Conservation (phyloP, 768 basidiomycete genomes). For the Serendipita sp. region DNA sequence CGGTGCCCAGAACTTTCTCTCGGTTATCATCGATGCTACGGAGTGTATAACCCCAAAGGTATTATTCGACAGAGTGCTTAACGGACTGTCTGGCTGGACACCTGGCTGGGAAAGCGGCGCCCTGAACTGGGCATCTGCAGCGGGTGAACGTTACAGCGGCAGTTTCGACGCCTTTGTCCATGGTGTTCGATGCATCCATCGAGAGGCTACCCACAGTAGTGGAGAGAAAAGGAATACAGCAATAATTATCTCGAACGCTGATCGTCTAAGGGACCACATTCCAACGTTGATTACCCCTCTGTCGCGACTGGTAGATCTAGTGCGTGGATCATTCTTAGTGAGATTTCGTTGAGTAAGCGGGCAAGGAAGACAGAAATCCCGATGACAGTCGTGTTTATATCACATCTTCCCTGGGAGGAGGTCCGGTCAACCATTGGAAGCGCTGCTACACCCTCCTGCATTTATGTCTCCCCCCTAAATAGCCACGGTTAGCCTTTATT, state of each 20-base stretch:
- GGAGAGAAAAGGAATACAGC: conserved; percentile 30
- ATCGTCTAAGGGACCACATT: conserved; percentile 43
- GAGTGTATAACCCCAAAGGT: conserved; percentile 46
- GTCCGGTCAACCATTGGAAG: conserved; percentile 54
- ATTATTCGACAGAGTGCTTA: conserved; percentile 51
- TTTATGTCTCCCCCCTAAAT: conserved; percentile 36
- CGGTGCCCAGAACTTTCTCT: conserved; percentile 5
- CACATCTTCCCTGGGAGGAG: conserved; percentile 53
- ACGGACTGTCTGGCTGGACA: conserved; percentile 40
- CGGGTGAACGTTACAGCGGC: conserved; percentile 38
- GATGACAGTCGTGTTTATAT: conserved; percentile 46
- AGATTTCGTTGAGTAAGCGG: not conserved
- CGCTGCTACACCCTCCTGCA: conserved; percentile 54
- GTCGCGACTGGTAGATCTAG: conserved; percentile 55
- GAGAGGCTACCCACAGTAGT: conserved; percentile 14
- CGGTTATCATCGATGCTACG: conserved; percentile 7
- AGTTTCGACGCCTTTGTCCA: conserved; percentile 56
- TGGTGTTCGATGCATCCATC: conserved; percentile 33
- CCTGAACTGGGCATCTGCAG: conserved; percentile 34
- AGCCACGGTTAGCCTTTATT: conserved; percentile 35
- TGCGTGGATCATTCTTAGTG: conserved; percentile 21
- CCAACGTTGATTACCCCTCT: conserved; percentile 57
- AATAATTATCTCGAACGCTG: conserved; percentile 50
- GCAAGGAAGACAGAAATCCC: conserved; percentile 37
- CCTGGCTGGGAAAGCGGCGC: conserved; percentile 48